Evolutionary conservation across 805 yeast genomes (phyloP), one percentile per base, ranked within the genome.

Genomic region (Geotrichum ghanense): DNA sequence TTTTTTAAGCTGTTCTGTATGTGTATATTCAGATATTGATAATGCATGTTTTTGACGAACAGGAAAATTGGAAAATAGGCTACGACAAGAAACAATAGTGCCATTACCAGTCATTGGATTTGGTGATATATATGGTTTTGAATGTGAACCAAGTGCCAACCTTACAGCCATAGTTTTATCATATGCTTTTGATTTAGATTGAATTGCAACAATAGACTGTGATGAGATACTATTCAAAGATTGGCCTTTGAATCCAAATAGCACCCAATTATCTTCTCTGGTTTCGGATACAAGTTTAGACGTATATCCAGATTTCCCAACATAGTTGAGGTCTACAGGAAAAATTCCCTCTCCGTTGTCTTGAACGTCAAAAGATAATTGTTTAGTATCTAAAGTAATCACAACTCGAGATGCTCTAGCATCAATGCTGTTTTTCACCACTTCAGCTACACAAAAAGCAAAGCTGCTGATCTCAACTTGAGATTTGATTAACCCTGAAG

Each of bases 281-380:
- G 55, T 51, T 2, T 62, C n/a, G 1, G 45, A 41, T 1, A 41
- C 16, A 3, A 68, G 22, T 53, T 77, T 79, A 0, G 83, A 75
- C 1, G 83, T 77, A 47, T 56, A 58, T 53, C 69, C 59, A 5
- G 67, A 56, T 9, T 46, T 42, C 0, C 79, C 81, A 1, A 79
- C 53, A 1, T 42, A 22, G 2, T 51, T 53, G 49, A 83, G 48
- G 40, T 75, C 77, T 0, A 54, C 64, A 0, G 71, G 70, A 2
- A 49, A 25, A 2, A 85, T 71, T 0, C 94, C 94, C 1, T 1
- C 2, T 0, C 95, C 95, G 58, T 85, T 63, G 58, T 85, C 95
- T 1, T 45, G 45, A 1, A 81, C 74, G 4, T 47, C 41, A 20
- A 60, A 39, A 10, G 46, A 16, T 19, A 48, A 45, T n/a, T 27